These are phyloP conservation scores for Lactarius psammicola DNA, from an alignment of 768 basidiomycete genomes.

Conservation along the genomic window DNA sequence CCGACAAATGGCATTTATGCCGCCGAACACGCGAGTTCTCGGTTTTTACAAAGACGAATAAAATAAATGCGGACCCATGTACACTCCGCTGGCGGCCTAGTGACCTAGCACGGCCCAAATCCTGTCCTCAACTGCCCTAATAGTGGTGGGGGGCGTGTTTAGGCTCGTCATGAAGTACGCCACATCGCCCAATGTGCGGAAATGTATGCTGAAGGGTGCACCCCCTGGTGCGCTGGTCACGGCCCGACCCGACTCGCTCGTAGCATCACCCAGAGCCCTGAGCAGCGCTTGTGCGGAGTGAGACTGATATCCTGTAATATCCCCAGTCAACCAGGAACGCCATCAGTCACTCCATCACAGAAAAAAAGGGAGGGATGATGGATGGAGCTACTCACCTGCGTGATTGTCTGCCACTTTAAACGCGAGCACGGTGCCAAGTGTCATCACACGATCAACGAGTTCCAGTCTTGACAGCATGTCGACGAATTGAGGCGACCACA, in stretches of 20 bases:
- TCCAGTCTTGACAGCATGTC: conserved; percentile 53
- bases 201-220: conserved; percentile 70
- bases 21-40: conserved; percentile 12
- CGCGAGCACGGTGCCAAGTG: conserved; percentile 81
- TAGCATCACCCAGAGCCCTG: conserved; percentile 44
- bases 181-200: conserved; percentile 84
- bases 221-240: conserved; percentile 48
- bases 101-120: conserved; percentile 45
- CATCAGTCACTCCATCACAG: neutral
- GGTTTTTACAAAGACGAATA: neutral
- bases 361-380: too few relatives aligned
- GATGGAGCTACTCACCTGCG: conserved; percentile 50
- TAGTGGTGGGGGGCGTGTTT: conserved; percentile 56
- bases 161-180: conserved; percentile 93
- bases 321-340: neutral
- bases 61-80: neutral
- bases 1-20: conserved; percentile 13
- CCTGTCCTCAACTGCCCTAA: conserved; percentile 61
- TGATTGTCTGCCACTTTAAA: conserved; percentile 64
- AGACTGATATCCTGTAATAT: conserved; percentile 47
- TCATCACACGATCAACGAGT: conserved; percentile 73
- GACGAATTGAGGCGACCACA: conserved; percentile 82
- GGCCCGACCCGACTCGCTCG: conserved; percentile 32
- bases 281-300: conserved; percentile 66
- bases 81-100: neutral